Conservation (phyloP, 768 basidiomycete species). For the Russula abietina region DNA sequence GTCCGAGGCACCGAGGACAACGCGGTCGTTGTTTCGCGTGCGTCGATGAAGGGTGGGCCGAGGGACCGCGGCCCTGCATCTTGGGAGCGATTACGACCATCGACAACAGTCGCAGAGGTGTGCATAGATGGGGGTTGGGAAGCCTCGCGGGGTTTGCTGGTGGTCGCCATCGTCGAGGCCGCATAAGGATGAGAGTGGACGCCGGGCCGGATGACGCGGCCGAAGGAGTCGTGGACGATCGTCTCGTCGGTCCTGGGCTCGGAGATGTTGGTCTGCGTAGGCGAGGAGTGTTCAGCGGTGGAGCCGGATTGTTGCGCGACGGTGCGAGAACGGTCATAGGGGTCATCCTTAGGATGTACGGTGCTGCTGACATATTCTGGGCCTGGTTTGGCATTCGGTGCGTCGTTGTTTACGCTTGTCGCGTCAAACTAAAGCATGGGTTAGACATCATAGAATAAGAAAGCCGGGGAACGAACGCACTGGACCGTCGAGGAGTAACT, state of each 20-base stretch:
- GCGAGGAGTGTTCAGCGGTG: neutral
- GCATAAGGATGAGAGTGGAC: neutral
- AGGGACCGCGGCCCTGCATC: neutral
- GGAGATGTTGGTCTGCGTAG: neutral
- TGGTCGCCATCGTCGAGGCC: neutral
- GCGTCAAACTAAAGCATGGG: neutral
- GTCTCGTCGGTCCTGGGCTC: conserved; percentile 17
- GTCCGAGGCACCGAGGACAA: neutral
- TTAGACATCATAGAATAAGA: neutral
- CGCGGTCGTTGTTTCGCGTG: neutral
- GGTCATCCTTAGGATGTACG: neutral
- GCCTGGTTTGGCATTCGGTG: neutral
- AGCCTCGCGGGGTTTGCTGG: neutral
- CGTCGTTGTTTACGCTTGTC: neutral
- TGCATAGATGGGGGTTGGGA: neutral
- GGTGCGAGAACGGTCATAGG: neutral
- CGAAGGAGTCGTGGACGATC: conserved; percentile 4
- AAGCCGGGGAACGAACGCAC: neutral
- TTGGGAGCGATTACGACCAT: neutral
- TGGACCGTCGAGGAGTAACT: conserved; percentile 4
- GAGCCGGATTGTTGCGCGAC: neutral
- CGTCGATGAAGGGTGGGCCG: conserved; percentile 9
- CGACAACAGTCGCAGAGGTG: neutral
- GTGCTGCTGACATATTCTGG: neutral
- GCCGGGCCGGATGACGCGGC: conserved; percentile 8